These are phyloP conservation scores for Saccharum officinarum DNA, from an alignment of 176 grass and related monocot genomes.

Conservation along the genomic window DNA sequence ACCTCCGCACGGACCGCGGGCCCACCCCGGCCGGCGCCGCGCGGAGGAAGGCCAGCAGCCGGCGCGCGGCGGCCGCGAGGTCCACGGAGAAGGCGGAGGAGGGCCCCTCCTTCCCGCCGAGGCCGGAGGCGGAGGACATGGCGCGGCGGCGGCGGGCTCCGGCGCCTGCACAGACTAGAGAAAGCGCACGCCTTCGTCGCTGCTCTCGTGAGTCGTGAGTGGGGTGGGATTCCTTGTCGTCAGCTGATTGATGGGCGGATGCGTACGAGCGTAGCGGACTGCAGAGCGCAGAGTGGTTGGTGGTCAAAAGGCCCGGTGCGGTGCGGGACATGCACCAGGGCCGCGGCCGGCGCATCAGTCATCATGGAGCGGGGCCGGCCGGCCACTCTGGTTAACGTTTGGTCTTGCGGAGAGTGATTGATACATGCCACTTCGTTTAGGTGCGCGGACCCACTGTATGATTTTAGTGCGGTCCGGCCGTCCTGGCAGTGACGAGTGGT, in stretches of 20 bases:
- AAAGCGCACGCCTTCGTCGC: neutral
- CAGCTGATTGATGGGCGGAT: neutral
- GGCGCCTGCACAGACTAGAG: neutral
- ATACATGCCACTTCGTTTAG: too few species aligned
- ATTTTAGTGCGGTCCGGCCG: too few species aligned
- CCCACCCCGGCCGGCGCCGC: conserved; percentile 31
- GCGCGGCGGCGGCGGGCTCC: neutral
- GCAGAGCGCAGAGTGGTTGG: neutral
- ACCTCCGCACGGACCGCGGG: conserved; percentile 54
- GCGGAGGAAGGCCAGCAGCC: conserved; percentile 76
- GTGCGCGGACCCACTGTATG: too few species aligned
- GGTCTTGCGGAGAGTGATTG: neutral
- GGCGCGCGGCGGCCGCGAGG: conserved; percentile 60
- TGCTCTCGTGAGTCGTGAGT: neutral
- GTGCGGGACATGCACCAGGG: too few species aligned
- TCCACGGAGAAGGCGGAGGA: conserved; percentile 41
- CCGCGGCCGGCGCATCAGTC: neutral
- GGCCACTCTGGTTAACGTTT: neutral
- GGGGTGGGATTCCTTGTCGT: neutral
- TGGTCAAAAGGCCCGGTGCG: neutral
- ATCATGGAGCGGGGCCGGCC: neutral
- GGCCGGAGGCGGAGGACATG: conserved; percentile 11
- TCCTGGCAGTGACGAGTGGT: too few species aligned
- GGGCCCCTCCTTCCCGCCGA: neutral
- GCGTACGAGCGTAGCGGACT: neutral